Evolutionary conservation across 2,329 filamentous ascomycete genomes (phyloP), one percentile per base, ranked within the genome.

Genomic region (Phaeomoniella chlamydospora): DNA sequence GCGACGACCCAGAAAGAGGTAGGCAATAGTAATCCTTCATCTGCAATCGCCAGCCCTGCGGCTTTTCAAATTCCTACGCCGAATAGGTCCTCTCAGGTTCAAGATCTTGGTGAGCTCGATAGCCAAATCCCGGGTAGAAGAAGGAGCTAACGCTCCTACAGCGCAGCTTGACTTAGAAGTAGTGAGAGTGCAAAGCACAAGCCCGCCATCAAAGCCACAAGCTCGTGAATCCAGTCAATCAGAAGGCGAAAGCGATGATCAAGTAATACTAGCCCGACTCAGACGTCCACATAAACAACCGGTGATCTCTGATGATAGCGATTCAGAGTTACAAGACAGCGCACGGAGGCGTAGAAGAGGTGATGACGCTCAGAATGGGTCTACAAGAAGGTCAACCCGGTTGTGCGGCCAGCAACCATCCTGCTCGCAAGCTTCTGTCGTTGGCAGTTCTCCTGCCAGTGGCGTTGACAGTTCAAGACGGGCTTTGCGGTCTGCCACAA

Each of bases 241-340:
- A 6, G 31, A 34, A 13, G 40, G 38, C 2, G 30, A 38, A 3
- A 38, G 43, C 17, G 44, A 46, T 15, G 45, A 48, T 36, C 42
- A 44, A 9, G 22, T 46, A 29, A 32, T 46, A 5, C 29, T 36
- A 4, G 36, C 44, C 3, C 38, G 41, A 9, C 36, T 36, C 6
- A 48, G 45, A 38, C 43, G 41, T n/a, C n/a, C n/a, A n/a, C 15
- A 33, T 41, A 29, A 48, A 31, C 31, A 17, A n/a, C 9, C n/a
- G 9, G n/a, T n/a, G n/a, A 26, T 6, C 22, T 9, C 22, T 9
- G 22, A n/a, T 9, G 9, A 26, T 26, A n/a, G n/a, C n/a, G n/a
- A n/a, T n/a, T 26, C 22, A 26, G n/a, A 26, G 22, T 9, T 26
- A 6, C 6, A 26, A 26, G 22, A 26, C 6, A 26, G 22, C 22